Evolutionary conservation across 352 stramenopile species (phyloP), one percentile per base, ranked within the genome.

Genomic region (Pythium volutum): DNA sequence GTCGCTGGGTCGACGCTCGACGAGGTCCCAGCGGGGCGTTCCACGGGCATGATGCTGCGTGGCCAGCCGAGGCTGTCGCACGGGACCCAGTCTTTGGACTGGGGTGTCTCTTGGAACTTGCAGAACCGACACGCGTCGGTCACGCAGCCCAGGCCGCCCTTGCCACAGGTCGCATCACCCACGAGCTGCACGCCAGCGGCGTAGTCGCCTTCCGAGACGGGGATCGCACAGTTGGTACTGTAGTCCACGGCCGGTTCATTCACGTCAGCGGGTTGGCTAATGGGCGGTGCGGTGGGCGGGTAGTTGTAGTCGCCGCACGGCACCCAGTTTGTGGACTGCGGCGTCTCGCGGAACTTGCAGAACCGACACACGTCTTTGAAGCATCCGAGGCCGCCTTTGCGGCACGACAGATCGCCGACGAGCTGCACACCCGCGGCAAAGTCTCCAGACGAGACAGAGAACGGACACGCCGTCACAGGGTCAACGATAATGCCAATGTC

Each of bases 81-180:
- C 8, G 51, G 18, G n/a, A 57, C 23, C 25, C 62, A 50, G 36
- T 67, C 49, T 6, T 23, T 63, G 11, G 64, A 70, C 43, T 63
- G 27, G 5, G 53, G 29, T 1, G 65, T 68, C 33, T 64, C 43
- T 14, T 42, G 14, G 22, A 55, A 55, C 60, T 69, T 53, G 41
- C 73, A 84, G 54, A 73, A 81, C 33, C 73, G 65, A 34, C 75
- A 84, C 15, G 74, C 46, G 25, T 72, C 42, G 33, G 42, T 42
- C 51, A 61, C 64, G 55, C 68, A 75, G 10, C 64, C 59, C 14
- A 64, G 43, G 7, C 68, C 59, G 22, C 64, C 63, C 25, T 55
- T 34, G 9, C 42, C 47, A 34, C 63, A 75, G 11, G 39, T 52
- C 9, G 41, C 47, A 33, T 84, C 73, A 4, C 61, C 75, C 7